phyloP scores from a whole-genome alignment of 768 basidiomycete species.

The Mycena amicta region DNA sequence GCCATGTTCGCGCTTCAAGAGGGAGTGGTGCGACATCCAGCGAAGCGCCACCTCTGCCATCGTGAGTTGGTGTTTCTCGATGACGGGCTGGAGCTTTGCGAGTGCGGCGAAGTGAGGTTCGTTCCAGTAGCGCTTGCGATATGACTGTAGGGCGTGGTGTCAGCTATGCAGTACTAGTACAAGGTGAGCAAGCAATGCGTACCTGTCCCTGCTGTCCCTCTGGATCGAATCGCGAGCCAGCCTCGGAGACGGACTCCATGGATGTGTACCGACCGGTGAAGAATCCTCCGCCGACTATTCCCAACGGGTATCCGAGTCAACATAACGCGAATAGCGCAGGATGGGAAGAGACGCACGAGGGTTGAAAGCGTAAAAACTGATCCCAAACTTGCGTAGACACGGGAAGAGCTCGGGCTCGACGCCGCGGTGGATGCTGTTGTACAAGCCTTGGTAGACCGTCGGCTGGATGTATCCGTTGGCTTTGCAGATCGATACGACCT shows the following conservation, averaged over 20 bases:
- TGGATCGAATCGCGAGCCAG: conserved; percentile 58
- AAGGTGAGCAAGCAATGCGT: not conserved
- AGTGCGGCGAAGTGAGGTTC: conserved; percentile 53
- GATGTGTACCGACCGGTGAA: conserved; percentile 56
- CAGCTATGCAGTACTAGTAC: not conserved
- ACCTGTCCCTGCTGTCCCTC: conserved; percentile 47
- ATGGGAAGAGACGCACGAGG: conserved; percentile 39
- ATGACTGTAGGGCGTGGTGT: conserved; percentile 30
- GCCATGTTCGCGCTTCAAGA: conserved; percentile 47
- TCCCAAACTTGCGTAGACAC: conserved; percentile 57
- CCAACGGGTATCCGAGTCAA: not conserved
- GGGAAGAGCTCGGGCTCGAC: conserved; percentile 51
- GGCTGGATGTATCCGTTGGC: conserved; percentile 55
- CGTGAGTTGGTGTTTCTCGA: conserved; percentile 47
- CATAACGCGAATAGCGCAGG: too few species aligned
- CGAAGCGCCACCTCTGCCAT: conserved; percentile 58
- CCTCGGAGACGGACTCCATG: conserved; percentile 40
- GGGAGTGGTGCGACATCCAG: conserved; percentile 62
- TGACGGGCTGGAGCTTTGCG: conserved; percentile 43
- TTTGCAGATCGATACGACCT: conserved; percentile 57
- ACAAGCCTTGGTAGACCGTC: conserved; percentile 53
- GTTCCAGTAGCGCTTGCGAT: conserved; percentile 53
- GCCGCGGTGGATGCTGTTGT: conserved; percentile 40
- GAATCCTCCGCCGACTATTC: conserved; percentile 56
- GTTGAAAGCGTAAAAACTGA: conserved; percentile 57